Base-by-base conservation (phyloP, 306 rosid species). In the Benincasa hispida region DNA sequence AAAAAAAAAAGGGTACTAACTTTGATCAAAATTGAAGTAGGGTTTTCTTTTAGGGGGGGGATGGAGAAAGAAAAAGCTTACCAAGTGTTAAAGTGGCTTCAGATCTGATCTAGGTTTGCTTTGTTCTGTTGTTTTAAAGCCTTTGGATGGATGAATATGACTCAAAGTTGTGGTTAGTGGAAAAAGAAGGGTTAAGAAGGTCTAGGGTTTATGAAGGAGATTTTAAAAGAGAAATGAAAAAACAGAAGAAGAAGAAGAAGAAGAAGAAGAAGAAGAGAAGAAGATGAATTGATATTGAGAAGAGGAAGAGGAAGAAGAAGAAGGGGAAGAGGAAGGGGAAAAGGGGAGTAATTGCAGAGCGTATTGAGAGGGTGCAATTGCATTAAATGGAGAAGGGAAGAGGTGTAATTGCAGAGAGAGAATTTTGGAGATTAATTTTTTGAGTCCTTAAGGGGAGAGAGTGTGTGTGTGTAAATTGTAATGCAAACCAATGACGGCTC, bases 281-380 rank as follows among this genome's bases (percentile, higher is more conserved):
- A 70, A 72, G 54, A 78, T 39, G 2, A 39, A 8, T 39, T 39
- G 45, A 39, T 39, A 39, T 9, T 1, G 10, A 72, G 48, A 84
- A 50, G 42, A 24, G 48, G 53, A 34, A 60, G 65, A 39, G 30
- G 56, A 72, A 51, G 25, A 35, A 27, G 75, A 41, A 28, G 77
- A 58, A 42, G 59, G 51, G 42, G 65, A 70, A 67, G 59, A 76
- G 22, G 2, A 32, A 32, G 34, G 22, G 5, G 41, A 61, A 60
- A 45, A 2, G 69, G 35, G 76, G 93, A 94, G 98, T 94, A 75
- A 94, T 87, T 94, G 96, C 93, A 87, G 96, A 90, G 93, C 88
- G 94, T 82, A 83, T 88, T 86, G 97, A 89, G 98, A 92, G 96
- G 97, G 91, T 95, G 98, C 98, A 84, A 94, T 76, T 85, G 99